phyloP scores from a whole-genome alignment of 2,329 filamentous ascomycete species.

The Aureobasidium musti region DNA sequence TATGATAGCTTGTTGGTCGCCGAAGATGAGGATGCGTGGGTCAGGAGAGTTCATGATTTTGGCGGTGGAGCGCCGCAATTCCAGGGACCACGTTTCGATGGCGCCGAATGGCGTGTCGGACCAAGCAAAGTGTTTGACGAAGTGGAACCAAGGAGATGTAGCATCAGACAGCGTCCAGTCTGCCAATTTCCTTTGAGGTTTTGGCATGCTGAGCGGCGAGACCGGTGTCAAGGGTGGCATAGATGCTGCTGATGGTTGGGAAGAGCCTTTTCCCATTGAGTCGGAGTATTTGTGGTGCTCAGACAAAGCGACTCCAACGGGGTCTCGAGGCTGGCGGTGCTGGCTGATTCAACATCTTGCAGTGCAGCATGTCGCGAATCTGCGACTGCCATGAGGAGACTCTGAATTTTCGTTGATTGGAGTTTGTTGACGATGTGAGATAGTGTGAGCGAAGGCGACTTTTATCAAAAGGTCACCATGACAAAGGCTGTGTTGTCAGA shows the following conservation, averaged over 20 bases:
- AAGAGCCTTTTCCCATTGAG: background rate
- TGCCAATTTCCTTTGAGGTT: background rate
- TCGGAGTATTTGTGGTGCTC: background rate
- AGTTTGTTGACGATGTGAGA: background rate
- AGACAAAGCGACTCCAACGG: background rate
- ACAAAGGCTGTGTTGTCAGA: slow-evolving; percentile 1
- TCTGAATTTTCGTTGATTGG: background rate
- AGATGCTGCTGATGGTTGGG: background rate
- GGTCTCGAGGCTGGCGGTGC: background rate
- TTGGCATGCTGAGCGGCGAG: background rate
- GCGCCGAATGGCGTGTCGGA: slow-evolving; percentile 19
- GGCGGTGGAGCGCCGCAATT: slow-evolving; percentile 12
- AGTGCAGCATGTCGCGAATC: background rate
- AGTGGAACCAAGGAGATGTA: slow-evolving; percentile 5
- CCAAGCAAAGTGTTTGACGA: slow-evolving; percentile 27
- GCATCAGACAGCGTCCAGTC: slow-evolving; percentile 14
- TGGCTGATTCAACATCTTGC: background rate
- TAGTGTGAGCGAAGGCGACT: no score
- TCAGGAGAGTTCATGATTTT: slow-evolving; percentile 26
- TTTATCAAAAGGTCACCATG: background rate
- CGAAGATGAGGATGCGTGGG: slow-evolving; percentile 23
- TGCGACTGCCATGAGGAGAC: slow-evolving; percentile 5
- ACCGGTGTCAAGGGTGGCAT: background rate
- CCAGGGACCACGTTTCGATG: slow-evolving; percentile 27
- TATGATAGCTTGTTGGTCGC: slow-evolving; percentile 30